A percentile compares a stretch with the other conserved stretches of the same genome.
Evolutionary conservation across 1,284 basidiomycete species (phyloP).

Genomic region (Cystobasidiaceae sp.): DNA sequence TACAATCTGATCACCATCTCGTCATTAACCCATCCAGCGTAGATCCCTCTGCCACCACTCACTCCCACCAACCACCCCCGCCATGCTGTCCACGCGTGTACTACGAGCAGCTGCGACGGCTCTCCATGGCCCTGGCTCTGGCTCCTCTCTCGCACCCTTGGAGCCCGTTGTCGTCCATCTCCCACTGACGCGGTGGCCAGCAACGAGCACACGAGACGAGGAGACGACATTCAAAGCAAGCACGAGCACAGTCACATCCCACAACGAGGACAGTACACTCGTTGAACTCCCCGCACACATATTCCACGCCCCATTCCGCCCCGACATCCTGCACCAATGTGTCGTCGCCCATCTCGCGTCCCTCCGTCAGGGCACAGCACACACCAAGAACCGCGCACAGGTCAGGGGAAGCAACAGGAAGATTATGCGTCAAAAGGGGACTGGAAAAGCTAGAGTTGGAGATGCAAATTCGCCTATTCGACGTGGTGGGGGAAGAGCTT

Average conservation of each 20-base stretch:
- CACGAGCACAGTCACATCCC: background rate
- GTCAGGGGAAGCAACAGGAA: conserved; percentile 84
- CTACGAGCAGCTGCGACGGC: background rate
- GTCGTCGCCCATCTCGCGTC: conserved; percentile 83
- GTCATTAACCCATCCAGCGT: too few relatives aligned
- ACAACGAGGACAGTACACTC: conserved; percentile 47
- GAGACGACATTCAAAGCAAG: too few relatives aligned
- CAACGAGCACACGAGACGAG: background rate
- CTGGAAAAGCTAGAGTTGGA: conserved; percentile 81
- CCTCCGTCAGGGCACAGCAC: conserved; percentile 78
- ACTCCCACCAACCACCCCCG: too few relatives aligned
- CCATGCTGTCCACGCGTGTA: background rate
- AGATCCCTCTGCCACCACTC: too few relatives aligned
- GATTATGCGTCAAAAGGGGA: conserved; percentile 86
- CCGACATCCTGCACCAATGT: conserved; percentile 89
- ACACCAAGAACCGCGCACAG: conserved; percentile 84
- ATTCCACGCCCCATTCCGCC: conserved; percentile 78
- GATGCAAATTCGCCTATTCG: conserved; percentile 83
- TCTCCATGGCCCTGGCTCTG: too few relatives aligned
- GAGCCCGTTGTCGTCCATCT: conserved; percentile 23
- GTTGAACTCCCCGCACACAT: conserved; percentile 74
- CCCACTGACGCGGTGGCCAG: conserved; percentile 21
- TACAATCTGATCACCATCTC: too few relatives aligned
- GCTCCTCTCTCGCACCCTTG: background rate
- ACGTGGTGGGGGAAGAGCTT: conserved; percentile 68